Percentiles rank a stretch among this genome's conserved stretches.
Evolutionary conservation across 2,329 filamentous ascomycete species (phyloP).

Genomic region (Tympanopsis confertula): DNA sequence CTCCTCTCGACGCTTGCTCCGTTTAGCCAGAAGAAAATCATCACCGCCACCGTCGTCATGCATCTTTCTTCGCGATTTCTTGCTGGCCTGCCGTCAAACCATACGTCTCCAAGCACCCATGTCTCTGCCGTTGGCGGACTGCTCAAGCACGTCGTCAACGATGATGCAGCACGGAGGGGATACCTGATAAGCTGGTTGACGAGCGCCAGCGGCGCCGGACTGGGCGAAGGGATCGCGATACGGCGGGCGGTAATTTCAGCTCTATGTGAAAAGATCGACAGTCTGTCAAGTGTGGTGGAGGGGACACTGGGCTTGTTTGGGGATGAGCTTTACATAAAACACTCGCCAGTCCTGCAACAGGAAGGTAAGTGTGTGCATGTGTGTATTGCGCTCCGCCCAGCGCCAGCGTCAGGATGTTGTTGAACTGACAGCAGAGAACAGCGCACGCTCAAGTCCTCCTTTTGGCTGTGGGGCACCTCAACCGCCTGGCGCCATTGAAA

Average conservation of each 20-base stretch:
- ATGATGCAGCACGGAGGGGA: constrained; percentile 33
- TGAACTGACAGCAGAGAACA: constrained; percentile 23
- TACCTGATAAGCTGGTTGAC: constrained; percentile 55
- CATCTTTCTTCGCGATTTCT: too few relatives aligned
- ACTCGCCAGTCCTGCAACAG: constrained; percentile 75
- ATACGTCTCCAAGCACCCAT: too few relatives aligned
- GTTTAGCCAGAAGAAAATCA: background rate
- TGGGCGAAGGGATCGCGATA: constrained; percentile 52
- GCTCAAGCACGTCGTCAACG: constrained; percentile 33
- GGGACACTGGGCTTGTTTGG: constrained; percentile 66
- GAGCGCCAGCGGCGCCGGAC: constrained; percentile 48
- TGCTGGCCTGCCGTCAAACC: too few relatives aligned
- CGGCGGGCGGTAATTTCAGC: constrained; percentile 54
- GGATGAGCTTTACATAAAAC: constrained; percentile 75
- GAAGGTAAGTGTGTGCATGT: constrained; percentile 48
- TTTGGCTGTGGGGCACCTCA: constrained; percentile 64
- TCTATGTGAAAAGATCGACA: constrained; percentile 36
- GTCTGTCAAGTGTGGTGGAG: constrained; percentile 47
- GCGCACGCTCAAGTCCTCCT: constrained; percentile 72
- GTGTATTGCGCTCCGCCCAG: background rate
- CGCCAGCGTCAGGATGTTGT: constrained; percentile 1
- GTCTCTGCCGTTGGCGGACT: constrained; percentile 49
- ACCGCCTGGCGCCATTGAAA: constrained; percentile 52
- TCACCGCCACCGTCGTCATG: too few relatives aligned
- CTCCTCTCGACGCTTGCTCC: background rate